These are phyloP conservation scores for barley (Hordeum vulgare) DNA, from an alignment of 176 grass and related monocot genomes.

Conservation along the genomic window DNA sequence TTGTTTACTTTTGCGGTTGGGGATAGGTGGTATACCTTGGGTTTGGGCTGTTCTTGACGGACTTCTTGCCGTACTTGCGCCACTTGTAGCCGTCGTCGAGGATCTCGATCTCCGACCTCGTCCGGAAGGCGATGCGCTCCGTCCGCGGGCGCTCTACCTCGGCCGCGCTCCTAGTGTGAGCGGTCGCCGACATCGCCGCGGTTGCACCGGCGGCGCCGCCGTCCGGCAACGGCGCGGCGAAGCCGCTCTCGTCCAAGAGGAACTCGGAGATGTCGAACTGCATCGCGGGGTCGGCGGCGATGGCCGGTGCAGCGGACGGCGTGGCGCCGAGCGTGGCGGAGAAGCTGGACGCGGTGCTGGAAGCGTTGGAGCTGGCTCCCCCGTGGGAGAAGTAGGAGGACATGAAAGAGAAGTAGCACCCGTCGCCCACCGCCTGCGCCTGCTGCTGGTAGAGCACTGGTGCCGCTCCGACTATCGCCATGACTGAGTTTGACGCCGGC, in stretches of 20 bases:
- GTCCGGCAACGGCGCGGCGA: not conserved
- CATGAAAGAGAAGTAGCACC: conserved; percentile 12
- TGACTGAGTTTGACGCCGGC: conserved; percentile 12
- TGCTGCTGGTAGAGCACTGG: conserved; percentile 36
- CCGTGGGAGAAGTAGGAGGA: conserved; percentile 43
- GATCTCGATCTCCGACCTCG: conserved; percentile 68
- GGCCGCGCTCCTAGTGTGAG: conserved; percentile 16
- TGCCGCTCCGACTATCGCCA: conserved; percentile 46
- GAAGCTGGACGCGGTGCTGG: conserved; percentile 41
- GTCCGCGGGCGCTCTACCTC: conserved; percentile 47
- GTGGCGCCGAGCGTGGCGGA: conserved; percentile 29
- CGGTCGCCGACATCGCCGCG: not conserved
- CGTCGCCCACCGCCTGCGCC: not conserved
- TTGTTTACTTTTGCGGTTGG: not conserved
- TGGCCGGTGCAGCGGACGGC: not conserved
- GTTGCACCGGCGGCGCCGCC: not conserved
- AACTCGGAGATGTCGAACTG: conserved; percentile 70
- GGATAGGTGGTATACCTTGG: conserved; percentile 42
- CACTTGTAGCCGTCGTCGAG: conserved; percentile 90
- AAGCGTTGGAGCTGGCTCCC: conserved; percentile 14
- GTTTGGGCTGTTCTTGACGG: conserved; percentile 97
- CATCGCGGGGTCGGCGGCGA: not conserved
- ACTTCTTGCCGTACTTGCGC: conserved; percentile 97
- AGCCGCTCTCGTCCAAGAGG: conserved; percentile 34
- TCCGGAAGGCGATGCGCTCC: conserved; percentile 79